Base-by-base conservation (phyloP, 2,329 filamentous ascomycete genomes). In the Epichloe elymi region DNA sequence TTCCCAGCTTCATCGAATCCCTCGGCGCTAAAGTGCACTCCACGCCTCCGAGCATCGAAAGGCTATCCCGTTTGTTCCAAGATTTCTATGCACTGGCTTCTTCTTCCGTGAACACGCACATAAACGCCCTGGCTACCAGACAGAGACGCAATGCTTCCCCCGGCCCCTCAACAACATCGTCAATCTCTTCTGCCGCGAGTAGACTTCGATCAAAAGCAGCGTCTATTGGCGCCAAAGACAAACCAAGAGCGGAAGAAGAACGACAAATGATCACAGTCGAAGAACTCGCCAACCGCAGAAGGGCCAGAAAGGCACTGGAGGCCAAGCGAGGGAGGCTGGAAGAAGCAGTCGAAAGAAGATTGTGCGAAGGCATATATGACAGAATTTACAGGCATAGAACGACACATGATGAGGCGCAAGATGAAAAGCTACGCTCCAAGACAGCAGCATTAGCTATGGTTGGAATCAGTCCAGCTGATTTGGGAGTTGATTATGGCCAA, bases 371-470 rank as follows among this genome's bases (percentile, higher is more conserved):
- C 49, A 83, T 91, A 44, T 97, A 97, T 62, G 77, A 83, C 52
- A 83, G 86, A 57, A 88, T 98, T 63, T 98, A 91, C 77, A 82
- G 89, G 45, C 93, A 98, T 65, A 81, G 85, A 53, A 93, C 78
- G 63, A 95, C 91, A 0, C 83, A 97, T 60, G 93, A 98, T 63
- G 91, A 96, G 67, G 90, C 93, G 12, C 80, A 91, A 61, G 93
- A 98, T 63, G 90, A 95, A 61, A 96, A 95, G 64, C 74, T 98
- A 48, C 81, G 93, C 33, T 98, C 93, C 10, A 93, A 95, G 61
- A 96, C 90, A 1, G 91, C 91, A 19, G 89, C 93, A 1, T 70
- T 98, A 43, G 79, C 85, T 3, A 73, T 98, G n/a, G 88, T 98
- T 17, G 91, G 89, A 1, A 96, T 98, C 61, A 87, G 88, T 3